Percentiles rank a stretch among this genome's conserved stretches.
Conservation (phyloP, 139 green algal genomes). For the Picochlorum sp. region DNA sequence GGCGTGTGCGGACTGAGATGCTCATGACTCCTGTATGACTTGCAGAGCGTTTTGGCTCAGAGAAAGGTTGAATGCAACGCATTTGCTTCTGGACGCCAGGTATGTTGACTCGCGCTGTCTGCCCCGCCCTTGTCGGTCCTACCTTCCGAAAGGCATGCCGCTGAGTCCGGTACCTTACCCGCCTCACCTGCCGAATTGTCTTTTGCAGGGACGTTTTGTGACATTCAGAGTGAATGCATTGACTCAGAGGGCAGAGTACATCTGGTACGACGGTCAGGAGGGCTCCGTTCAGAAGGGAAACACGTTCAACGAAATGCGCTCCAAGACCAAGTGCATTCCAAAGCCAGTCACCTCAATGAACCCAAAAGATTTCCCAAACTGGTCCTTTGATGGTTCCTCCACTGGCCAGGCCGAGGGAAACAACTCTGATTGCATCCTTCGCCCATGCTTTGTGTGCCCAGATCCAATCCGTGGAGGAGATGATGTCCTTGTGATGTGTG, state of each 20-base stretch:
- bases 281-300: constrained; percentile 22
- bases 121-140: too few relatives aligned
- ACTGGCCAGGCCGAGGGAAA: constrained; percentile 82
- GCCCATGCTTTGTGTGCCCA: constrained; percentile 61
- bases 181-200: not conserved
- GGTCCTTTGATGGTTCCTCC: constrained; percentile 64
- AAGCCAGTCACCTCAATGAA: constrained; percentile 52
- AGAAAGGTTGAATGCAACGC: constrained; percentile 2
- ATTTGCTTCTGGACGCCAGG: not conserved
- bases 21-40: not conserved
- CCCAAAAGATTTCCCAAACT: constrained; percentile 70
- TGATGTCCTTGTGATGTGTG: constrained; percentile 85
- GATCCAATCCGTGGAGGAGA: constrained; percentile 86
- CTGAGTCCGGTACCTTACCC: too few relatives aligned
- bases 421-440: constrained; percentile 89
- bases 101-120: not conserved
- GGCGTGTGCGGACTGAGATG: not conserved
- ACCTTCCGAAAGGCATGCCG: too few relatives aligned
- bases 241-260: constrained; percentile 59
- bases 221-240: constrained; percentile 35
- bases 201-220: constrained; percentile 26
- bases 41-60: constrained; percentile 1
- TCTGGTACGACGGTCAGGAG: constrained; percentile 73
- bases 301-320: constrained; percentile 90
- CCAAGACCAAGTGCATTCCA: constrained; percentile 75